A percentile compares a stretch with the other conserved stretches of the same genome.
These are phyloP conservation scores for Stygiomarasmius scandens DNA, from an alignment of 1,284 basidiomycete species.

Conservation along the genomic window DNA sequence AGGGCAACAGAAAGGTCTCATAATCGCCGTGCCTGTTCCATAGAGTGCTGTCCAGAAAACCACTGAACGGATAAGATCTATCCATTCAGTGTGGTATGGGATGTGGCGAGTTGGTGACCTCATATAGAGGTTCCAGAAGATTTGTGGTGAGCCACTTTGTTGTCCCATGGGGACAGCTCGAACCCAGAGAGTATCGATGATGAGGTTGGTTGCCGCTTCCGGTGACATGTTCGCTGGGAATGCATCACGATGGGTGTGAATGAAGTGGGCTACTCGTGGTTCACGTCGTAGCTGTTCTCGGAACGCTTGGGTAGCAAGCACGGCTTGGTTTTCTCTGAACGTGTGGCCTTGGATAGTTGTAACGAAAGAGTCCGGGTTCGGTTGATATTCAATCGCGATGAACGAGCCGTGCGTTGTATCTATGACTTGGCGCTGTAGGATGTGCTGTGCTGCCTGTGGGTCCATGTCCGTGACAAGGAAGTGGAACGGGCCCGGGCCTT, in stretches of 20 bases:
- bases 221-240: not conserved
- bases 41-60: not conserved
- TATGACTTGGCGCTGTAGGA: no score
- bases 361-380: no score
- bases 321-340: no score
- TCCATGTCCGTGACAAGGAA: no score
- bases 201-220: not conserved
- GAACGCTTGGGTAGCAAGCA: no score
- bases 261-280: not conserved
- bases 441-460: no score
- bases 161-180: not conserved
- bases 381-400: no score
- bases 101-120: not conserved
- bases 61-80: not conserved
- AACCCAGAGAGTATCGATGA: not conserved
- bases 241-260: not conserved
- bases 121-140: not conserved
- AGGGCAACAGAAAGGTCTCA: not conserved
- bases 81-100: not conserved
- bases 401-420: no score
- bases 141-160: not conserved
- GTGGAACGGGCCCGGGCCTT: no score
- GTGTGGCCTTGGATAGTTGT: no score
- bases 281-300: no score
- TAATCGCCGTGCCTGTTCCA: not conserved